Evolutionary conservation across 495 filamentous ascomycete genomes (phyloP).

Genomic region (Penicilliopsis zonata): DNA sequence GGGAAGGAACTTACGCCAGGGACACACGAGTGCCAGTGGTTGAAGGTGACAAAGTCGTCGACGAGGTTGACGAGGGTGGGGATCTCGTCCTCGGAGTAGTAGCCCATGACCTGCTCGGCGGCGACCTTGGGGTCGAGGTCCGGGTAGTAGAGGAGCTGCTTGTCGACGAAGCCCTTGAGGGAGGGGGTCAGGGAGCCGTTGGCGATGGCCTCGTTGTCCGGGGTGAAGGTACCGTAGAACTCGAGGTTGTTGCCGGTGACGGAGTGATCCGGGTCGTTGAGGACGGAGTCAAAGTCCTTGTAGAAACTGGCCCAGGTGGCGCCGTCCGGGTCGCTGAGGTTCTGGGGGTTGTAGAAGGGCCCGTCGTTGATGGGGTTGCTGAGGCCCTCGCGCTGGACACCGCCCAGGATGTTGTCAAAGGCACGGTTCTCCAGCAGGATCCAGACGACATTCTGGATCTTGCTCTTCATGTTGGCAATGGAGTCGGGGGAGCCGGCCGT

Average conservation of each 20-base stretch:
- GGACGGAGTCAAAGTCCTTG: conserved; percentile 29
- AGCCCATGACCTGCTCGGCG: conserved; percentile 35
- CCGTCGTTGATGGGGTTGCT: conserved; percentile 34
- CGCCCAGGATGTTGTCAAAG: conserved; percentile 33
- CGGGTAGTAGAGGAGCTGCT: conserved; percentile 27
- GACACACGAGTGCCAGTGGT: conserved; percentile 38
- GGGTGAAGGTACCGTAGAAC: conserved; percentile 32
- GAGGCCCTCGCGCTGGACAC: conserved; percentile 18
- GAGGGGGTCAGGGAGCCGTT: conserved; percentile 16
- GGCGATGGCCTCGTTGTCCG: conserved; percentile 18
- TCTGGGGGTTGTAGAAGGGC: conserved; percentile 30
- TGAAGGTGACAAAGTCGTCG: conserved; percentile 40
- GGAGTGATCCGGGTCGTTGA: conserved; percentile 38
- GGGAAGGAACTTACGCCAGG: conserved; percentile 34
- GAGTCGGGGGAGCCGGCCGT: no score
- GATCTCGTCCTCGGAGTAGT: conserved; percentile 37
- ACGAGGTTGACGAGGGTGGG: conserved; percentile 33
- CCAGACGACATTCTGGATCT: conserved; percentile 36
- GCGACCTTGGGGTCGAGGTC: conserved; percentile 21
- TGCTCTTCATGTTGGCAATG: no score
- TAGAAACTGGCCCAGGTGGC: conserved; percentile 27
- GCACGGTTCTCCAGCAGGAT: conserved; percentile 36
- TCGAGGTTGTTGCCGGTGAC: conserved; percentile 40
- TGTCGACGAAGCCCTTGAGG: conserved; percentile 36
- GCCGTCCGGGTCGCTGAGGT: conserved; percentile 23